Conservation (phyloP, 148 eudicot genomes). For the Rhododendron henanense region DNA sequence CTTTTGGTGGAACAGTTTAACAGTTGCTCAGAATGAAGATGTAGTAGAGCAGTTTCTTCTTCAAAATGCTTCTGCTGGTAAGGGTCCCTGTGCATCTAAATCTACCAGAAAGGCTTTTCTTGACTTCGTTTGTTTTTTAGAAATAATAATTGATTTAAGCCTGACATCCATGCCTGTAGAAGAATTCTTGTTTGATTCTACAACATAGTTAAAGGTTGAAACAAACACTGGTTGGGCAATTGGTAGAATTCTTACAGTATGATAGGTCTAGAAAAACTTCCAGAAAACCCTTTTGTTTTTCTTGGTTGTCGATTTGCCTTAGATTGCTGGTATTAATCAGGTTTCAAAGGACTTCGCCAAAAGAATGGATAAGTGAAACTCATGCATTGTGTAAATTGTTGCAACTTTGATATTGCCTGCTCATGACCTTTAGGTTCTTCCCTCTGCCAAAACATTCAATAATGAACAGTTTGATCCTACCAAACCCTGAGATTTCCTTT, state of each 20-base stretch:
- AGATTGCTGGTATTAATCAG: not conserved
- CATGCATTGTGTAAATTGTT: not conserved
- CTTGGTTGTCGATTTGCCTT: not conserved
- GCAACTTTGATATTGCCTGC: not conserved
- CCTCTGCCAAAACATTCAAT: not conserved
- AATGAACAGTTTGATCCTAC: not conserved
- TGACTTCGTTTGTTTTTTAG: not conserved
- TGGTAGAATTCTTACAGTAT: not conserved
- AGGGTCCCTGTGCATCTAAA: constrained; percentile 14
- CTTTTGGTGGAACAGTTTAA: constrained; percentile 53
- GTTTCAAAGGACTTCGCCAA: not conserved
- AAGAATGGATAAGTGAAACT: not conserved
- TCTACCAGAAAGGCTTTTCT: not conserved
- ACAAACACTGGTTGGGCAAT: not conserved
- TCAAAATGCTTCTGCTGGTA: constrained; percentile 69
- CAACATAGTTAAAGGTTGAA: not conserved
- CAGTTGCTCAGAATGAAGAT: constrained; percentile 91
- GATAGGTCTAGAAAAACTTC: not conserved
- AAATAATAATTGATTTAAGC: not conserved
- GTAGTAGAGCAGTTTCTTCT: constrained; percentile 80
- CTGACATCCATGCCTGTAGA: not conserved
- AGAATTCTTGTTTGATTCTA: not conserved
- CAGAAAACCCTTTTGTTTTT: not conserved
- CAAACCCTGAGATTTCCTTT: not conserved
- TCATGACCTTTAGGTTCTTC: not conserved